Evolutionary conservation across 1,284 basidiomycete genomes (phyloP).

Genomic region (Austroboletus niveus): DNA sequence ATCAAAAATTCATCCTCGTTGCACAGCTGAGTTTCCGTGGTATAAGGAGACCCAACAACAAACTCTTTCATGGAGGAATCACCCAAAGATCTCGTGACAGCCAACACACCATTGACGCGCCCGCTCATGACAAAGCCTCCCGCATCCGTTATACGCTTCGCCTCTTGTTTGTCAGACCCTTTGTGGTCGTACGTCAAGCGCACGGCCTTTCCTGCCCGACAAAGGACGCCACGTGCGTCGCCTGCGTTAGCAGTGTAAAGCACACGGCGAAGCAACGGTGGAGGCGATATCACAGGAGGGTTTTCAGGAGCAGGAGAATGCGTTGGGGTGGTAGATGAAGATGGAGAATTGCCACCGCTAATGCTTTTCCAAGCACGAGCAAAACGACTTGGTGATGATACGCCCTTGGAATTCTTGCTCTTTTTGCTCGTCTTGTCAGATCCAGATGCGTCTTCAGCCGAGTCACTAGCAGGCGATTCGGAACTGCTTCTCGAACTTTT

Average conservation of each 20-base stretch:
- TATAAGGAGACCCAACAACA: constrained; percentile 97
- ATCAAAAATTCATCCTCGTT: constrained; percentile 95
- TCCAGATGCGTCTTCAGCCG: constrained; percentile 34
- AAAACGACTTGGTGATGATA: constrained; percentile 48
- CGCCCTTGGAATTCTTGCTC: constrained; percentile 42
- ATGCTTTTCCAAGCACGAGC: constrained; percentile 57
- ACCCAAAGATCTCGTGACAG: constrained; percentile 94
- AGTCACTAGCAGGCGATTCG: constrained; percentile 30
- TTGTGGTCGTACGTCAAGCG: constrained; percentile 99
- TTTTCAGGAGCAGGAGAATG: constrained; percentile 14
- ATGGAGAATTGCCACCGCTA: constrained; percentile 43
- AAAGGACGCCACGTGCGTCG: constrained; percentile 87
- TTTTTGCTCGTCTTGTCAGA: constrained; percentile 34
- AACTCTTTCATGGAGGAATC: constrained; percentile 99
- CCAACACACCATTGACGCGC: constrained; percentile 94
- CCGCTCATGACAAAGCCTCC: constrained; percentile 99
- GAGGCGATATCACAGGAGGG: constrained; percentile 43
- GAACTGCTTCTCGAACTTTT: constrained; percentile 24
- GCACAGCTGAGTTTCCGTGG: constrained; percentile 91
- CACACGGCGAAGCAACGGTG: constrained; percentile 61
- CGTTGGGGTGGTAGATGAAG: constrained; percentile 23
- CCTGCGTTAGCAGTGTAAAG: constrained; percentile 97
- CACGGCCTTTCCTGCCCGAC: constrained; percentile 87
- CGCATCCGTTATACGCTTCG: constrained; percentile 95
- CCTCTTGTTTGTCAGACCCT: constrained; percentile 95